phyloP scores from a whole-genome alignment of 306 rosid genomes.

The Vigna trinervia region DNA sequence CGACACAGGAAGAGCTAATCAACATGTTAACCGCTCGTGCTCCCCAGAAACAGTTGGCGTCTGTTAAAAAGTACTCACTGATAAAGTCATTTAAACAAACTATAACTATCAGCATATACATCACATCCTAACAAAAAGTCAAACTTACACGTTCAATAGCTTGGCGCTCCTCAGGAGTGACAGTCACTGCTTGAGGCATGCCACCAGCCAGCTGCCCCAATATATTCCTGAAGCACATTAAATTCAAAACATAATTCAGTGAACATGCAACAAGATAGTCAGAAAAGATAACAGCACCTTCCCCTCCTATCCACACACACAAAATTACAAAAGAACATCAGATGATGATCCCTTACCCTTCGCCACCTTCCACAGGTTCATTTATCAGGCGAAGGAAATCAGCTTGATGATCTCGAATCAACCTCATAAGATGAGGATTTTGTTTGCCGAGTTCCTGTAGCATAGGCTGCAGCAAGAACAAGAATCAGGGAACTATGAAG shows the following conservation, averaged over 20 bases:
- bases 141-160: constrained; percentile 93
- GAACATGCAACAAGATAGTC: constrained; percentile 4
- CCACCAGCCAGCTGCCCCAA: constrained; percentile 69
- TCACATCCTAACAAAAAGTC: constrained; percentile 4
- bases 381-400: constrained; percentile 84
- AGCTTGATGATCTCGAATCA: constrained; percentile 77
- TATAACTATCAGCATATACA: not conserved
- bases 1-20: not conserved
- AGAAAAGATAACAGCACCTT: not conserved
- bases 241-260: constrained; percentile 11
- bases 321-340: constrained; percentile 6
- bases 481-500: not conserved
- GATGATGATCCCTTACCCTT: constrained; percentile 57
- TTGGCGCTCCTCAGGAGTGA: constrained; percentile 90
- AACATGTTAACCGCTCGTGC: not conserved
- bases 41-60: not conserved
- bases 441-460: constrained; percentile 91
- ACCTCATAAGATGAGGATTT: constrained; percentile 78
- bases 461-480: constrained; percentile 69
- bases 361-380: constrained; percentile 80
- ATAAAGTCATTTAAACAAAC: not conserved
- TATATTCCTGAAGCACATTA: constrained; percentile 56
- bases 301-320: not conserved
- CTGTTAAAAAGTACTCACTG: not conserved
- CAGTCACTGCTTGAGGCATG: constrained; percentile 75